phyloP scores from a whole-genome alignment of 192 early-diverging fungal genomes.

The Umbelopsis isabellina region DNA sequence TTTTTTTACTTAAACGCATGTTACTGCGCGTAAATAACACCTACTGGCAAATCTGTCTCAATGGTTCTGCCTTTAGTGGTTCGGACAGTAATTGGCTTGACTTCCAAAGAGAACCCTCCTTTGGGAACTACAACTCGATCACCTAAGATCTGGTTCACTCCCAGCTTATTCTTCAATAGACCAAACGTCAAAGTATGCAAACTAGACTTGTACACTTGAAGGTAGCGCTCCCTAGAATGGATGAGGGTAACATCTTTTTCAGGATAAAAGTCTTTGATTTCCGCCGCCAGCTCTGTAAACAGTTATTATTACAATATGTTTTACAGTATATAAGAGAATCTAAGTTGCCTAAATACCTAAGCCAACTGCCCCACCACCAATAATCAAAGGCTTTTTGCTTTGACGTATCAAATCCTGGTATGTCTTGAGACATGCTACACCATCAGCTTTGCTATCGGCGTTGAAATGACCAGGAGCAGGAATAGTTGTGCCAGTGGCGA shows the following conservation, averaged over 20 bases:
- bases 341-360: conserved; percentile 32
- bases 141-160: conserved; percentile 42
- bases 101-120: conserved; percentile 55
- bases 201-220: conserved; percentile 55
- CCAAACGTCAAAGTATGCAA: conserved; percentile 60
- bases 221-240: conserved; percentile 63
- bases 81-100: conserved; percentile 44
- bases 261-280: conserved; percentile 66
- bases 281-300: conserved; percentile 68
- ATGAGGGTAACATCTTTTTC: conserved; percentile 64
- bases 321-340: not conserved
- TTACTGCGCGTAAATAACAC: not conserved
- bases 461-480: conserved; percentile 55
- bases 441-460: conserved; percentile 46
- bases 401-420: conserved; percentile 61
- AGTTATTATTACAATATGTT: not conserved
- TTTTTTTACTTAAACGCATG: not conserved
- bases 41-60: conserved; percentile 47
- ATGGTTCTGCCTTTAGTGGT: conserved; percentile 51
- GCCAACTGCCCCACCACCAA: conserved; percentile 79
- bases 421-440: conserved; percentile 41
- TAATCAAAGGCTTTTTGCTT: conserved; percentile 65
- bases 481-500: conserved; percentile 53
- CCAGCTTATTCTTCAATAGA: conserved; percentile 51
- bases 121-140: conserved; percentile 65